Evolutionary conservation across 495 filamentous ascomycete genomes (phyloP).

Genomic region (Lophium mytilinum): DNA sequence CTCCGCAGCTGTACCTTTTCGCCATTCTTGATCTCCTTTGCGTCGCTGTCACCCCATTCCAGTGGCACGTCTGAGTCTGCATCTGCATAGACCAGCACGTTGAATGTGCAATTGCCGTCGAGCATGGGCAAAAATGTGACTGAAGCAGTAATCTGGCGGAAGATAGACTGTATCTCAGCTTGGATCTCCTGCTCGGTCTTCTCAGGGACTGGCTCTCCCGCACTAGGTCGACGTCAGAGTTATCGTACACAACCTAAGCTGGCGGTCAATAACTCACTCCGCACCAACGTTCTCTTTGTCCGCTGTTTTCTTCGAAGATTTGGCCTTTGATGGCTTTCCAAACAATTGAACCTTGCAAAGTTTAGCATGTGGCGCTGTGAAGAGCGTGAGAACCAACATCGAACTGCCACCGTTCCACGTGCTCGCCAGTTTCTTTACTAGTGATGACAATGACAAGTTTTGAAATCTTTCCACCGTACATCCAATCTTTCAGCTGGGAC

Average conservation of each 20-base stretch:
- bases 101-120: slow-evolving; percentile 92
- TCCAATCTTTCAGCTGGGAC: slow-evolving; percentile 93
- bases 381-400: slow-evolving; percentile 52
- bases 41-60: slow-evolving; percentile 97
- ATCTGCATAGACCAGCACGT: slow-evolving; percentile 95
- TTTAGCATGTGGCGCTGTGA: not conserved
- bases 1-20: slow-evolving; percentile 93
- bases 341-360: slow-evolving; percentile 58
- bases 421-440: slow-evolving; percentile 90
- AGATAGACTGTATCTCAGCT: slow-evolving; percentile 86
- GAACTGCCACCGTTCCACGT: slow-evolving; percentile 96
- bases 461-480: slow-evolving; percentile 88
- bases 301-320: slow-evolving; percentile 39
- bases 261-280: slow-evolving; percentile 37
- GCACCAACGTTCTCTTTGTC: slow-evolving; percentile 57
- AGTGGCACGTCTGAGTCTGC: slow-evolving; percentile 94
- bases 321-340: slow-evolving; percentile 47
- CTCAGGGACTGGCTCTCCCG: slow-evolving; percentile 41
- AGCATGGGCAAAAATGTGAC: slow-evolving; percentile 95
- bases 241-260: not conserved
- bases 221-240: not conserved
- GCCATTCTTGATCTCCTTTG: slow-evolving; percentile 91
- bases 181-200: slow-evolving; percentile 94
- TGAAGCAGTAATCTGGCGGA: slow-evolving; percentile 94
- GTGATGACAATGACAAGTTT: slow-evolving; percentile 96